phyloP scores from a whole-genome alignment of 352 stramenopile genomes.

The Aphanomyces cochlioides region DNA sequence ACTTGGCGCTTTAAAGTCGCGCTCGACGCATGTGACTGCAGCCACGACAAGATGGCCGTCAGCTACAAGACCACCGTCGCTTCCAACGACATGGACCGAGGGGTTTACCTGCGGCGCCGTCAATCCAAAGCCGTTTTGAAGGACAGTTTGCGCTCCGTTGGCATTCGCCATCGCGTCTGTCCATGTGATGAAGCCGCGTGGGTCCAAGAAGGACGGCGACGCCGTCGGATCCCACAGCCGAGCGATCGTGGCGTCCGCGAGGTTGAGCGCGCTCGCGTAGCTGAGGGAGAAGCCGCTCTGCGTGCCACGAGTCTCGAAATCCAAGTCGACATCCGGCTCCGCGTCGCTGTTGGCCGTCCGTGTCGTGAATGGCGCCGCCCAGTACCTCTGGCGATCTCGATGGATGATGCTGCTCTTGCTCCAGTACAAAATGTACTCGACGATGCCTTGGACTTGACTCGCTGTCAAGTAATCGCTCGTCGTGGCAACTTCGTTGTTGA shows the following conservation, averaged over 20 bases:
- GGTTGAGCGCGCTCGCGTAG: slow-evolving; percentile 23
- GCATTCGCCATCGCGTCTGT: slow-evolving; percentile 27
- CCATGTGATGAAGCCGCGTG: slow-evolving; percentile 54
- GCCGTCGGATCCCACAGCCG: slow-evolving; percentile 46
- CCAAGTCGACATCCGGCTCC: slow-evolving; percentile 58
- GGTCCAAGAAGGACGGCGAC: slow-evolving; percentile 44
- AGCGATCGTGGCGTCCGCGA: slow-evolving; percentile 5
- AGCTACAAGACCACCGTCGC: slow-evolving; percentile 27
- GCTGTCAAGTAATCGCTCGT: slow-evolving; percentile 51
- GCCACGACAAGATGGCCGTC: slow-evolving; percentile 42
- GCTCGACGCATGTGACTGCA: slow-evolving; percentile 40
- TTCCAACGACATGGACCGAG: background rate
- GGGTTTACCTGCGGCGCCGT: slow-evolving; percentile 33
- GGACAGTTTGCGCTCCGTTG: slow-evolving; percentile 29
- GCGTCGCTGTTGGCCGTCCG: slow-evolving; percentile 45
- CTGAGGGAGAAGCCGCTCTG: slow-evolving; percentile 57
- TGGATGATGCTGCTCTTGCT: slow-evolving; percentile 40
- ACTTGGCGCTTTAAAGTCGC: slow-evolving; percentile 50
- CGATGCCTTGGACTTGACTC: slow-evolving; percentile 51
- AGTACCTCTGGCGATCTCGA: slow-evolving; percentile 53
- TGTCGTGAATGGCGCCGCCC: slow-evolving; percentile 50
- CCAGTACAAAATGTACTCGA: slow-evolving; percentile 59
- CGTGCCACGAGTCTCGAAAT: slow-evolving; percentile 44
- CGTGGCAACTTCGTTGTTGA: slow-evolving; percentile 61
- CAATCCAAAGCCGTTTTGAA: slow-evolving; percentile 35